phyloP scores from a whole-genome alignment of 257 asterid species.

The Petunia axillaris region DNA sequence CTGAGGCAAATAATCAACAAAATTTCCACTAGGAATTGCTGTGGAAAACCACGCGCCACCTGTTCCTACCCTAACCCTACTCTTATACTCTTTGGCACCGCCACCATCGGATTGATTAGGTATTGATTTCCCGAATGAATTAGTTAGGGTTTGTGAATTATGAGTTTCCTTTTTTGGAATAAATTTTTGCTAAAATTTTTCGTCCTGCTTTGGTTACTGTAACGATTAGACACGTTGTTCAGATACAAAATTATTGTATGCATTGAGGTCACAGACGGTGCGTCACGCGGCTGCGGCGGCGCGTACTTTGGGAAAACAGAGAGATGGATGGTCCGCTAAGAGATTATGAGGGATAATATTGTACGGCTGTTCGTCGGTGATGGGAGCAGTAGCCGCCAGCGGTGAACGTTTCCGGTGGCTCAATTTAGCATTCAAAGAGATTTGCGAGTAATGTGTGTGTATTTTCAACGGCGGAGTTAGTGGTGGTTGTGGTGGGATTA shows the following conservation, averaged over 20 bases:
- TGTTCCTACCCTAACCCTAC: conserved; percentile 52
- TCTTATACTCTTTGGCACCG: conserved; percentile 26
- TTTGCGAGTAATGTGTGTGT: conserved; percentile 12
- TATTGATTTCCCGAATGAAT: conserved; percentile 39
- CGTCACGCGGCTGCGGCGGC: conserved; percentile 84
- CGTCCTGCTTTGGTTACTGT: conserved; percentile 38
- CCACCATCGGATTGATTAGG: conserved; percentile 51
- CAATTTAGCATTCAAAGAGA: conserved; percentile 59
- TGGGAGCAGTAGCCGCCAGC: conserved; percentile 33
- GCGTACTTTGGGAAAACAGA: conserved; percentile 91
- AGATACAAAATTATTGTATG: background rate
- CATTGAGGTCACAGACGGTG: conserved; percentile 67
- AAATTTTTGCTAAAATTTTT: conserved; percentile 54
- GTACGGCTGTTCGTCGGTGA: conserved; percentile 42
- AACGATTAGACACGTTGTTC: conserved; percentile 63
- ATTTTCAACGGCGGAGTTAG: too few species aligned
- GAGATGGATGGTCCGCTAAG: conserved; percentile 93
- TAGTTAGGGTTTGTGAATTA: conserved; percentile 36
- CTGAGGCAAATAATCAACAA: conserved; percentile 87
- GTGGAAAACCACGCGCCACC: conserved; percentile 54
- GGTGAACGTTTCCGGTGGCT: conserved; percentile 51
- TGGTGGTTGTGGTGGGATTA: too few species aligned
- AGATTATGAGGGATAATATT: conserved; percentile 89
- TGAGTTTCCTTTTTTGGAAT: conserved; percentile 47
- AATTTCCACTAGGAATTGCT: conserved; percentile 50